These are phyloP conservation scores for Saccharomyces paradoxus DNA, from an alignment of 805 yeast genomes.

Conservation along the genomic window DNA sequence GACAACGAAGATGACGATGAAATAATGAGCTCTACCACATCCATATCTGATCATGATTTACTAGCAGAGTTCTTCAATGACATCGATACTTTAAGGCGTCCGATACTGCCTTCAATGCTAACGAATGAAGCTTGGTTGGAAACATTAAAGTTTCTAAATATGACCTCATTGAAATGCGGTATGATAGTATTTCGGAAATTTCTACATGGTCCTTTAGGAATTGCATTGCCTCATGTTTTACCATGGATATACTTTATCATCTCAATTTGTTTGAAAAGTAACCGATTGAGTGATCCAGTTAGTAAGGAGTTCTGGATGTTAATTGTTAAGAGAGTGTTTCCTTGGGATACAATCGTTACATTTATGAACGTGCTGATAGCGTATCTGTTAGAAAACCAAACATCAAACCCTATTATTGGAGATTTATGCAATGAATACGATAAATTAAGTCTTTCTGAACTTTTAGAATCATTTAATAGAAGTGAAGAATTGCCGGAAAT, in stretches of 20 bases:
- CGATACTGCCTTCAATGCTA: constrained; percentile 19
- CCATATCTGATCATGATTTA: neutral
- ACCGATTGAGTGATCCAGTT: constrained; percentile 18
- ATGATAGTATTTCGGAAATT: constrained; percentile 60
- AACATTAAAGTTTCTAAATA: constrained; percentile 47
- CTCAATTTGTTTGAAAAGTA: constrained; percentile 50
- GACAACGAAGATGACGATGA: constrained; percentile 1
- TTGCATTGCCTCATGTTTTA: constrained; percentile 63
- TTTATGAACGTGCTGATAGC: constrained; percentile 53
- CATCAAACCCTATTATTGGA: constrained; percentile 11
- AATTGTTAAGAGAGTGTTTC: constrained; percentile 45
- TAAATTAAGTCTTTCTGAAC: constrained; percentile 28
- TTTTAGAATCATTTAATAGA: constrained; percentile 44
- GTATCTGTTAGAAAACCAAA: constrained; percentile 21
- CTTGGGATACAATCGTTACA: constrained; percentile 59
- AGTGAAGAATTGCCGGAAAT: constrained; percentile 64
- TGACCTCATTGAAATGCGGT: constrained; percentile 60
- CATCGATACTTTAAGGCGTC: constrained; percentile 20
- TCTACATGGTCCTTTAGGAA: constrained; percentile 56
- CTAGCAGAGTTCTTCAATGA: constrained; percentile 18
- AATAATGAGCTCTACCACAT: neutral
- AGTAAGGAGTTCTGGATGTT: constrained; percentile 25
- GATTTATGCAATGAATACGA: constrained; percentile 20
- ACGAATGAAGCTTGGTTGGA: constrained; percentile 41
- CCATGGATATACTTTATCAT: constrained; percentile 71